phyloP scores from a whole-genome alignment of 129 eudicot species.

The Lactuca saligna region DNA sequence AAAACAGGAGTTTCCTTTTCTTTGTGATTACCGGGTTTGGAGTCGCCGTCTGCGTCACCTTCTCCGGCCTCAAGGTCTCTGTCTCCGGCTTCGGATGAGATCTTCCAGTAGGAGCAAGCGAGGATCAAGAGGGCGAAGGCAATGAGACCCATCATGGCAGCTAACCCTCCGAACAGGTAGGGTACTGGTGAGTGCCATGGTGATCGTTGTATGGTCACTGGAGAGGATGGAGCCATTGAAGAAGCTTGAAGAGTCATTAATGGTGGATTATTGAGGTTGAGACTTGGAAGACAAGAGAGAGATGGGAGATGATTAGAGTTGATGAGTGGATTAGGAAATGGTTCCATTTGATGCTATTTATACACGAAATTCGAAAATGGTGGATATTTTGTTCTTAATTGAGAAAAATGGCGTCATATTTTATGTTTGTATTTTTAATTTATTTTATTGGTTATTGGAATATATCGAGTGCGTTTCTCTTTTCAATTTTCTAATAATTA shows the following conservation, averaged over 20 bases:
- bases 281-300: background rate
- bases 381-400: background rate
- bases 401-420: conserved; percentile 17
- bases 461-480: conserved; percentile 17
- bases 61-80: conserved; percentile 35
- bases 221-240: conserved; percentile 25
- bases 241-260: conserved; percentile 25
- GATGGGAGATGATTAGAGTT: conserved; percentile 15
- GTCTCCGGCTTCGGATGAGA: conserved; percentile 50
- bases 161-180: conserved; percentile 70
- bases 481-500: conserved; percentile 2
- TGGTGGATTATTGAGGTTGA: background rate
- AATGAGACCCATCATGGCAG: conserved; percentile 71
- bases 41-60: conserved; percentile 33
- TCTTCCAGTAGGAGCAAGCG: conserved; percentile 79
- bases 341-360: conserved; percentile 15
- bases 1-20: conserved; percentile 32
- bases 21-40: conserved; percentile 10
- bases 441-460: background rate
- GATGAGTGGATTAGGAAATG: conserved; percentile 28
- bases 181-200: conserved; percentile 82
- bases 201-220: conserved; percentile 33
- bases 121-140: conserved; percentile 72
- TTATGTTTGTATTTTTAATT: background rate
- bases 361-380: conserved; percentile 20